A percentile compares a stretch with the other conserved stretches of the same genome.
Evolutionary conservation across 1,139 yeast species (phyloP).

Genomic region (Hansenula lynferdii): DNA sequence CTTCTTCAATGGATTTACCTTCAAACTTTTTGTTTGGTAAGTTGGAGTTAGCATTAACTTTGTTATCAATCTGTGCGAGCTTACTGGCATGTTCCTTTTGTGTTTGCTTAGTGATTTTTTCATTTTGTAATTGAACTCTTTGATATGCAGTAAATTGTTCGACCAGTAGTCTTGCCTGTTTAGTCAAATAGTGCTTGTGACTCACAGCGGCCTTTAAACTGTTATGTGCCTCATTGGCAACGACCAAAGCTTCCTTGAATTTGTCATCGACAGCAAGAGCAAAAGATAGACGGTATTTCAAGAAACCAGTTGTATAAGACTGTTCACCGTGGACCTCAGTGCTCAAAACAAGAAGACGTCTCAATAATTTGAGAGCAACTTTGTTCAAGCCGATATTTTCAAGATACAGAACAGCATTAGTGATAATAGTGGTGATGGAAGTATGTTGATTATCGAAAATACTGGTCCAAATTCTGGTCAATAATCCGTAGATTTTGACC

Average conservation of each 20-base stretch:
- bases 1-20: slow-evolving; percentile 60
- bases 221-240: slow-evolving; percentile 11
- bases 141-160: slow-evolving; percentile 12
- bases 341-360: slow-evolving; percentile 43
- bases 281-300: slow-evolving; percentile 65
- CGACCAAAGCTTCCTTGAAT: slow-evolving; percentile 42
- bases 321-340: slow-evolving; percentile 47
- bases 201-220: slow-evolving; percentile 13
- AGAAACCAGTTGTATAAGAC: slow-evolving; percentile 54
- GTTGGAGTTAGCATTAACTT: slow-evolving; percentile 10
- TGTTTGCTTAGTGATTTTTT: slow-evolving; percentile 10
- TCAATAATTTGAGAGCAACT: slow-evolving; percentile 46
- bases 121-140: slow-evolving; percentile 12
- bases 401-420: slow-evolving; percentile 59
- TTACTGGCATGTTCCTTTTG: slow-evolving; percentile 13
- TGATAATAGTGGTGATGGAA: slow-evolving; percentile 58
- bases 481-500: slow-evolving; percentile 56
- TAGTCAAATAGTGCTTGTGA: slow-evolving; percentile 17
- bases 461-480: slow-evolving; percentile 51
- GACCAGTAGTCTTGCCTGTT: slow-evolving; percentile 15
- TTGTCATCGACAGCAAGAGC: slow-evolving; percentile 50
- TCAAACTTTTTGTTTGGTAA: slow-evolving; percentile 46
- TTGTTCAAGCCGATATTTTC: slow-evolving; percentile 45
- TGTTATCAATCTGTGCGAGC: slow-evolving; percentile 9
- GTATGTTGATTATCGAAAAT: slow-evolving; percentile 63